Conservation (phyloP, 2,329 filamentous ascomycete genomes). For the Ciborinia camelliae region DNA sequence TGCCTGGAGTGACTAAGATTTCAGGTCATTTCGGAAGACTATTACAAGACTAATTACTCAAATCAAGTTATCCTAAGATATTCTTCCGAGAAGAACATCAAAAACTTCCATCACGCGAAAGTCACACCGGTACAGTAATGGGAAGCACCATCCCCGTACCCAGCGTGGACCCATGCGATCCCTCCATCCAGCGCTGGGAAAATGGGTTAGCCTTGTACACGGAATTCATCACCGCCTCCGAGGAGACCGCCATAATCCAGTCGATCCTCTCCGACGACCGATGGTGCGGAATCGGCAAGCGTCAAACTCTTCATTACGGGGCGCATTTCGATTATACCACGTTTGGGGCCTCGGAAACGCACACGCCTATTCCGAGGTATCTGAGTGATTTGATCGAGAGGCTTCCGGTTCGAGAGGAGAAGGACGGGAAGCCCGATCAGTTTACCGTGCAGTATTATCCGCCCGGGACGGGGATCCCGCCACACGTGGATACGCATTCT, state of each 20-base stretch:
- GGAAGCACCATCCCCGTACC: neutral
- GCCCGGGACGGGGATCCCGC: slow-evolving; percentile 57
- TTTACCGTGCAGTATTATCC: slow-evolving; percentile 60
- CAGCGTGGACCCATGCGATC: neutral
- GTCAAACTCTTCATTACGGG: slow-evolving; percentile 4
- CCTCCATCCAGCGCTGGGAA: slow-evolving; percentile 1
- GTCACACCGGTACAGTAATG: neutral
- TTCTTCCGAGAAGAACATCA: neutral
- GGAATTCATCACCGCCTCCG: neutral
- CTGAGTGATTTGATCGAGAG: neutral
- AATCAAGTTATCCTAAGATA: too few relatives aligned
- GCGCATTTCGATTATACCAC: slow-evolving; percentile 15
- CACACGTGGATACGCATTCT: slow-evolving; percentile 57
- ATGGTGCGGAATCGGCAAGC: neutral
- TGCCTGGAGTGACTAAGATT: too few relatives aligned
- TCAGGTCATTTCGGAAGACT: too few relatives aligned
- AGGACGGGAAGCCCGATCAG: slow-evolving; percentile 45
- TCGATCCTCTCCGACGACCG: neutral
- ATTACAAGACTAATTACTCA: too few relatives aligned
- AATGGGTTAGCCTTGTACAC: neutral
- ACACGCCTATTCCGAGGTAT: neutral
- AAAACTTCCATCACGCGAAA: neutral
- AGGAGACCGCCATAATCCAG: slow-evolving; percentile 1
- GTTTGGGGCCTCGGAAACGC: neutral
- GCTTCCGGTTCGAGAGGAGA: neutral